Conservation (phyloP, 495 filamentous ascomycete genomes). For the Lepraria neglecta region DNA sequence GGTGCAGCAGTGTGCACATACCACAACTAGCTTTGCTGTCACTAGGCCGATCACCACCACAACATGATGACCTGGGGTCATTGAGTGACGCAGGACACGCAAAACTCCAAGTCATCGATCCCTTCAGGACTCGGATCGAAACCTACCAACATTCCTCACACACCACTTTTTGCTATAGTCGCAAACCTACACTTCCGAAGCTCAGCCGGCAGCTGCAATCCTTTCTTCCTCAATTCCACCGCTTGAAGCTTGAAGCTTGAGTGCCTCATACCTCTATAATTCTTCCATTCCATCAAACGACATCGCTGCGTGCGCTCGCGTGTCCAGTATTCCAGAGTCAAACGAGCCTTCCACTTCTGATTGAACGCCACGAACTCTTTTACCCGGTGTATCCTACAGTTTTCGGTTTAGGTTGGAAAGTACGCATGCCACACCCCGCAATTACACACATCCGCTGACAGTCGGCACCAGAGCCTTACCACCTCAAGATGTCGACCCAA, state of each 20-base stretch:
- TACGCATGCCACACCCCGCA: neutral
- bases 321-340: slow-evolving; percentile 16
- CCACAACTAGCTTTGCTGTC: neutral
- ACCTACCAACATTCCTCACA: neutral
- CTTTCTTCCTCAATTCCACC: neutral
- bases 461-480: slow-evolving; percentile 4
- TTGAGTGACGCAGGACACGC: neutral
- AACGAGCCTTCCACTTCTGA: slow-evolving; percentile 3
- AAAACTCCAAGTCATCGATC: neutral
- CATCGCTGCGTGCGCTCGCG: slow-evolving; percentile 16
- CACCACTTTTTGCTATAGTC: neutral
- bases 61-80: slow-evolving; percentile 8
- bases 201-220: slow-evolving; percentile 9
- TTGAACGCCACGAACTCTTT: neutral
- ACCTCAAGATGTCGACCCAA: slow-evolving; percentile 18
- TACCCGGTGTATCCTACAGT: neutral
- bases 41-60: slow-evolving; percentile 5
- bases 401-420: neutral
- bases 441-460: neutral
- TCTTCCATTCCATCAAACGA: slow-evolving; percentile 8
- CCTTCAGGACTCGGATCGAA: neutral
- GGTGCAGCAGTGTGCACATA: slow-evolving; percentile 10
- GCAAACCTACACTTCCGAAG: slow-evolving; percentile 3
- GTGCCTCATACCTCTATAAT: slow-evolving; percentile 1
- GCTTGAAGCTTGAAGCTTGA: slow-evolving; percentile 16